A percentile compares a stretch with the other conserved stretches of the same genome.
These are phyloP conservation scores for Suillus plorans DNA, from an alignment of 768 basidiomycete species.

Conservation along the genomic window DNA sequence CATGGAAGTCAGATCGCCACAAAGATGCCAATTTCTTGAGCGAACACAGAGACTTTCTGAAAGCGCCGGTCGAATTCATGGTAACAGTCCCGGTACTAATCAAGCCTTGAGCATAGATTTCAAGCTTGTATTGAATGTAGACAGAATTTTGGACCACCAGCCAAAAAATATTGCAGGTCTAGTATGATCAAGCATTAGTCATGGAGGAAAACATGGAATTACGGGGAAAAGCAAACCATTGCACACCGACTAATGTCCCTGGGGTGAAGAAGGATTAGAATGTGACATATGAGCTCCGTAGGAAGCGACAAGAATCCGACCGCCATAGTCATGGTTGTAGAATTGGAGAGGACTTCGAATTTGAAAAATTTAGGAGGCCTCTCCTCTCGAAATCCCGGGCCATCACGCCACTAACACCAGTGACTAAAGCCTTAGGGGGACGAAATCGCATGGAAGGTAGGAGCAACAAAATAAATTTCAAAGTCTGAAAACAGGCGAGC, in stretches of 20 bases:
- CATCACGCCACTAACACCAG: too few species aligned
- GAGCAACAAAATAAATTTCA: too few species aligned
- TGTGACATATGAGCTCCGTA: background rate
- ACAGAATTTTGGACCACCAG: background rate
- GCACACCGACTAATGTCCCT: background rate
- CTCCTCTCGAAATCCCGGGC: too few species aligned
- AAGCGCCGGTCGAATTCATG: background rate
- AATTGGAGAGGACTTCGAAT: background rate
- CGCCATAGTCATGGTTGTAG: background rate
- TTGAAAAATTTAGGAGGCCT: background rate
- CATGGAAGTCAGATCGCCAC: background rate
- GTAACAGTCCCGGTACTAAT: background rate
- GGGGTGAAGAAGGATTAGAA: background rate
- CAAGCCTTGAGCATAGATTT: background rate
- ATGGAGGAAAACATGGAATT: background rate
- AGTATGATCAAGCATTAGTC: background rate
- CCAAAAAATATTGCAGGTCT: background rate
- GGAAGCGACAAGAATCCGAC: background rate
- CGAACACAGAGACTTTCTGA: background rate
- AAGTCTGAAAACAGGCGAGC: too few species aligned
- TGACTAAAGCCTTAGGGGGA: too few species aligned
- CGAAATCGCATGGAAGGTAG: too few species aligned
- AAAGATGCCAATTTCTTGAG: background rate
- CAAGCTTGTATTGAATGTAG: background rate
- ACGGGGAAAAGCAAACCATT: background rate